Evolutionary conservation across 192 early-diverging fungal species (phyloP).

Genomic region (Mortierella alpina): DNA sequence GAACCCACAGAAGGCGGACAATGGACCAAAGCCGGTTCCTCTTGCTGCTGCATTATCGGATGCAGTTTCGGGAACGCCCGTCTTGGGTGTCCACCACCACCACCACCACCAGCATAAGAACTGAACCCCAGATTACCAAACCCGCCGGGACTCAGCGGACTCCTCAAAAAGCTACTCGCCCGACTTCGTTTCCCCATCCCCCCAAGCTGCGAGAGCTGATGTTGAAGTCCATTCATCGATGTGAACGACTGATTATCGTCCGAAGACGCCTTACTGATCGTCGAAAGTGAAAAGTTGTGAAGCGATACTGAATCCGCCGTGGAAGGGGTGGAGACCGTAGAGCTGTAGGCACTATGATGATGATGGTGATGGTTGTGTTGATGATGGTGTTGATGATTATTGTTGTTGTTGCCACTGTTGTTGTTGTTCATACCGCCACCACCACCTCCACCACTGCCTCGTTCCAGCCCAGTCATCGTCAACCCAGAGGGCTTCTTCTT

Average conservation of each 20-base stretch:
- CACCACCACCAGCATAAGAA: neutral
- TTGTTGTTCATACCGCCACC: neutral
- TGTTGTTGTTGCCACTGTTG: constrained; percentile 3
- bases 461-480: neutral
- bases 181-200: neutral
- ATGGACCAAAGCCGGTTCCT: constrained; percentile 37
- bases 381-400: neutral
- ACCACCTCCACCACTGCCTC: neutral
- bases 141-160: constrained; percentile 10
- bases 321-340: constrained; percentile 1
- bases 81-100: neutral
- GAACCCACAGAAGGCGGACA: constrained; percentile 34
- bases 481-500: constrained; percentile 14
- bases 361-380: neutral
- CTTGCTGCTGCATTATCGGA: neutral
- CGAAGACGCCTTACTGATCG: constrained; percentile 32
- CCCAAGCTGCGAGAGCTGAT: neutral
- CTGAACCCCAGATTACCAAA: neutral
- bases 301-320: constrained; percentile 28
- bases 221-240: constrained; percentile 23
- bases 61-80: no score
- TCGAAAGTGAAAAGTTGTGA: constrained; percentile 50
- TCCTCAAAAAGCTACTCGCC: constrained; percentile 23
- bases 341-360: neutral
- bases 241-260: constrained; percentile 47